These are phyloP conservation scores for Setomelanomma holmii DNA, from an alignment of 2,329 filamentous ascomycete species.

Conservation along the genomic window DNA sequence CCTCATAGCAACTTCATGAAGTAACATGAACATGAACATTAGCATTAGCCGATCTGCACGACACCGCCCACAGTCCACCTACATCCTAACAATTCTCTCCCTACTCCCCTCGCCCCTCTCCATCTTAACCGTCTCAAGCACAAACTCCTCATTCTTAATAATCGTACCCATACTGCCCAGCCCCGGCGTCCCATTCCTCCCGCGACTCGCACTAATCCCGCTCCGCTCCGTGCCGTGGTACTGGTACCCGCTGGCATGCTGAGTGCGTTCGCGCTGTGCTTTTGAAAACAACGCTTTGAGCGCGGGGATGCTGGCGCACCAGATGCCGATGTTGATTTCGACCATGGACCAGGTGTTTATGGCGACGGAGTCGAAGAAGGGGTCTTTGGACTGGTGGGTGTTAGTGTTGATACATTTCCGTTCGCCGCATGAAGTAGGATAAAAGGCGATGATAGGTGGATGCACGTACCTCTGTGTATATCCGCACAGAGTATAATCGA, in stretches of 20 bases:
- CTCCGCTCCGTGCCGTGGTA: conserved; percentile 29
- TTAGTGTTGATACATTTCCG: no score
- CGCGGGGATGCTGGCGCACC: conserved; percentile 86
- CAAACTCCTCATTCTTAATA: conserved; percentile 3
- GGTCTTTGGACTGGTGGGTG: conserved; percentile 43
- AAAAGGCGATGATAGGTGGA: neutral
- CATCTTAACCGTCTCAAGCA: neutral
- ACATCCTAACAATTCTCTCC: neutral
- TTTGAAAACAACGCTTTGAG: conserved; percentile 72
- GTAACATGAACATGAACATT: no score
- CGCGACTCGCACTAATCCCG: conserved; percentile 3
- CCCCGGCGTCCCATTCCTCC: neutral
- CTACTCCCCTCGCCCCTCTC: neutral
- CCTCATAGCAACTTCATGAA: no score
- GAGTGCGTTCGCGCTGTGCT: conserved; percentile 14
- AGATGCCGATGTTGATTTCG: conserved; percentile 87
- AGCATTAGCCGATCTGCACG: no score
- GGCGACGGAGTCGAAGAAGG: conserved; percentile 74
- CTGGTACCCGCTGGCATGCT: conserved; percentile 15
- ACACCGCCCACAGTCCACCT: no score
- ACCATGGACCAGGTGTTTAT: conserved; percentile 91
- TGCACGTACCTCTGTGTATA: conserved; percentile 32
- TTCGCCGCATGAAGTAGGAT: no score
- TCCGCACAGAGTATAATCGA: conserved; percentile 53
- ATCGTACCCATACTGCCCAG: neutral